These are phyloP conservation scores for Neoboletus brunneissimus DNA, from an alignment of 768 basidiomycete genomes.

Conservation along the genomic window DNA sequence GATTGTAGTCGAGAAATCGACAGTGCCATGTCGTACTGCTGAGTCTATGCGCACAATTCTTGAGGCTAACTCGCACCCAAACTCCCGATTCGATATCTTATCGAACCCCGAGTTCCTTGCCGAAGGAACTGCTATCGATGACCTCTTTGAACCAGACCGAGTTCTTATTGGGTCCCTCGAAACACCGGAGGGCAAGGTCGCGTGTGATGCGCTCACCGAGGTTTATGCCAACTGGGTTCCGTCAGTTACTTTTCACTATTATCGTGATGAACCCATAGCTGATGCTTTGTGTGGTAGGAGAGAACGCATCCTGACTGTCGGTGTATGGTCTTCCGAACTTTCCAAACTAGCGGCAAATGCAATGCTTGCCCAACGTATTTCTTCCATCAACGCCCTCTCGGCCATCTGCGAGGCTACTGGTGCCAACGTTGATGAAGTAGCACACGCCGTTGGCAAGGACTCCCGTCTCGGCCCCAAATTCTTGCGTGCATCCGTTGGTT, in stretches of 20 bases:
- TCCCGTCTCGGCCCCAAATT: slow-evolving; percentile 93
- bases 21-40: slow-evolving; percentile 97
- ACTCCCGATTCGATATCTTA: slow-evolving; percentile 92
- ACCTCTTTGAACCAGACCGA: slow-evolving; percentile 88
- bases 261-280: neutral
- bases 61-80: slow-evolving; percentile 93
- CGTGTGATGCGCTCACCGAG: slow-evolving; percentile 70
- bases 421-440: slow-evolving; percentile 97
- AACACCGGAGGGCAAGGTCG: slow-evolving; percentile 78
- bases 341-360: slow-evolving; percentile 99
- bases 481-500: slow-evolving; percentile 92
- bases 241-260: slow-evolving; percentile 45
- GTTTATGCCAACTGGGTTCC: slow-evolving; percentile 98
- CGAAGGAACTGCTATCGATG: slow-evolving; percentile 92
- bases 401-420: slow-evolving; percentile 99
- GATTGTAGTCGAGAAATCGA: slow-evolving; percentile 99
- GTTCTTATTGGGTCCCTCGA: slow-evolving; percentile 97
- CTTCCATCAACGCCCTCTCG: slow-evolving; percentile 95
- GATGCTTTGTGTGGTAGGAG: slow-evolving; percentile 37
- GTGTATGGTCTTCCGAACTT: slow-evolving; percentile 97
- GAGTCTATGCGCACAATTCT: slow-evolving; percentile 99
- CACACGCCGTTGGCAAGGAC: slow-evolving; percentile 91
- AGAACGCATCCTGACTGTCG: slow-evolving; percentile 86
- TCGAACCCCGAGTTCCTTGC: slow-evolving; percentile 99
- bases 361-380: slow-evolving; percentile 99